Evolutionary conservation across 805 yeast species (phyloP).

Genomic region (Lipomyces sp.): DNA sequence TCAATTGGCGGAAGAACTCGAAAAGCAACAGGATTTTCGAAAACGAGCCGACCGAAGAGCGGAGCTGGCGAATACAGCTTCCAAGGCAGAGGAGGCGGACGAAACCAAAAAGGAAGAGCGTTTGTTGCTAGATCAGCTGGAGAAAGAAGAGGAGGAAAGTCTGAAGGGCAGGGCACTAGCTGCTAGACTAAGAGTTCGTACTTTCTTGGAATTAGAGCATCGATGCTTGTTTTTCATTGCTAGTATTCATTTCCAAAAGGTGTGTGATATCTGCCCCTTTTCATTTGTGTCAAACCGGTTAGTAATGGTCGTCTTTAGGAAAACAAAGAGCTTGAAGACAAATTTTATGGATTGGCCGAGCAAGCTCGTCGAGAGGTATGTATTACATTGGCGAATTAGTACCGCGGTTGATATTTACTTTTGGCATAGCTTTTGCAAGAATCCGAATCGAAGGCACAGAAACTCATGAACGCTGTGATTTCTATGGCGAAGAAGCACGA

Average conservation of each 20-base stretch:
- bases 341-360: conserved; percentile 67
- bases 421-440: conserved; percentile 37
- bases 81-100: conserved; percentile 20
- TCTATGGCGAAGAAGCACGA: conserved; percentile 28
- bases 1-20: conserved; percentile 36
- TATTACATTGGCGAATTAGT: conserved; percentile 43
- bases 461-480: conserved; percentile 24
- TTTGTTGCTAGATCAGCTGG: conserved; percentile 21
- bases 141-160: conserved; percentile 33
- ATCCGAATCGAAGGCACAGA: conserved; percentile 31
- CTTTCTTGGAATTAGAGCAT: conserved; percentile 68
- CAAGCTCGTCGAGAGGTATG: conserved; percentile 52
- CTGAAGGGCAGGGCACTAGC: conserved; percentile 20
- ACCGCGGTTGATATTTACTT: conserved; percentile 46
- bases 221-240: conserved; percentile 79
- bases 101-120: conserved; percentile 33
- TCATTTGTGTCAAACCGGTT: conserved; percentile 34
- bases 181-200: conserved; percentile 47
- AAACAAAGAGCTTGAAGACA: conserved; percentile 55
- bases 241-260: conserved; percentile 66
- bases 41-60: conserved; percentile 21
- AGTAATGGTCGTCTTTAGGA: conserved; percentile 42
- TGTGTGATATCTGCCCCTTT: conserved; percentile 34
- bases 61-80: conserved; percentile 4
- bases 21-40: conserved; percentile 33